Evolutionary conservation across 208 protist genomes (phyloP), one percentile per base, ranked within the genome.

Genomic region (Trypanosoma grayi): DNA sequence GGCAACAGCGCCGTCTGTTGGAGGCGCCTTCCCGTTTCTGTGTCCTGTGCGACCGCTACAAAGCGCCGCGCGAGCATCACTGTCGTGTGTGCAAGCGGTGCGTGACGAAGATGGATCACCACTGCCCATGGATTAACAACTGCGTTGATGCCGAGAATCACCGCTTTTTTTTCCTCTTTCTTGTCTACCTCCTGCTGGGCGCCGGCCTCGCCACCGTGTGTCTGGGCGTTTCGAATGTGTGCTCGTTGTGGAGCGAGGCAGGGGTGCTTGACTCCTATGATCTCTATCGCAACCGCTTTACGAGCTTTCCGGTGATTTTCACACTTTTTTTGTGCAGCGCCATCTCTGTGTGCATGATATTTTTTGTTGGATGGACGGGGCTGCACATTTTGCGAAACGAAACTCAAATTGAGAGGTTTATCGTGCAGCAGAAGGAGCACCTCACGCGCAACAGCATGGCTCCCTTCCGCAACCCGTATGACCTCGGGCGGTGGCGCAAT

Each of bases 101-200:
- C 55, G 85, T 97, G 9, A 24, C 75, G 0, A 80, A 83, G 59
- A 87, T 93, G 76, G 90, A 97, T 57, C 92, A 97, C 53, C 92
- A 97, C 68, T 97, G 92, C 56, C 84, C 88, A 45, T 97, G 83
- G 79, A 87, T 94, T 50, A 90, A 92, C 63, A 94, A 84, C 60
- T 96, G 90, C 66, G 85, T 97, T 9, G 84, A 90, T 39, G 70
- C 66, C 11, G 77, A 84, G 47, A 97, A 95, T 61, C 64, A 94
- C 43, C 83, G 89, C 25, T 90, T 89, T 68, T 95, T 95, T 64
- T 36, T 82, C 16, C 58, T 87, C 0, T 81, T 95, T 48, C 8
- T 95, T 14, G 10, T 70, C 14, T 90, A 81, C 73, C 45, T 95
- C 4, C 66, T 73, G 33, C 4, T 85, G 0, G 75, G 76, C 14